These are phyloP conservation scores for Pinus tabuliformis DNA, from an alignment of 75 land plant species.

Conservation along the genomic window DNA sequence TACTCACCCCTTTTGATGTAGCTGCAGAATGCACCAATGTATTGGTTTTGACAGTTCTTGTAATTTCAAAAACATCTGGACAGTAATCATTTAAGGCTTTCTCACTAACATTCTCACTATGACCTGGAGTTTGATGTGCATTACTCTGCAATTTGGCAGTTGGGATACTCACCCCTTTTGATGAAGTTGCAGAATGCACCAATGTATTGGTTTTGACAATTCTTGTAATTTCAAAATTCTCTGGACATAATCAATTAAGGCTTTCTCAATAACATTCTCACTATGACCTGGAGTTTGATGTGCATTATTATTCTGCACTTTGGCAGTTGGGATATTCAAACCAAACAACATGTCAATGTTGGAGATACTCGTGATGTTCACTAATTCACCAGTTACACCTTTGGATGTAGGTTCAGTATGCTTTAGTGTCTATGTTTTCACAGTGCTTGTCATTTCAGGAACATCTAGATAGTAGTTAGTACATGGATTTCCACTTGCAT, in stretches of 20 bases:
- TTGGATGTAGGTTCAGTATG: neutral
- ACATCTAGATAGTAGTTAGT: neutral
- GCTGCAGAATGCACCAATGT: too few relatives aligned
- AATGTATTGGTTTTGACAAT: neutral
- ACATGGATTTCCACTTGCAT: neutral
- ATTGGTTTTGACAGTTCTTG: too few relatives aligned
- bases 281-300: neutral
- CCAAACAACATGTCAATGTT: neutral
- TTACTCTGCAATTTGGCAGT: neutral
- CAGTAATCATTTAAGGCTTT: too few relatives aligned
- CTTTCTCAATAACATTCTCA: neutral
- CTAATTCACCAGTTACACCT: neutral
- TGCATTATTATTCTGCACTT: neutral
- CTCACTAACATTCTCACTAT: too few relatives aligned
- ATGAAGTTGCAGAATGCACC: neutral
- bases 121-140: neutral
- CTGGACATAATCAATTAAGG: neutral
- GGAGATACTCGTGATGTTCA: neutral
- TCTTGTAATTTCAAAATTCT: neutral
- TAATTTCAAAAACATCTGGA: too few relatives aligned
- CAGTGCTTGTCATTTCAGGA: neutral
- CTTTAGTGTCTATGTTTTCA: too few relatives aligned
- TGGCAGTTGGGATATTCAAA: neutral
- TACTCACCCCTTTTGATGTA: too few relatives aligned
- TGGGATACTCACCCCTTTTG: neutral